Evolutionary conservation across 2,329 filamentous ascomycete species (phyloP).

Genomic region (Gremmenia infestans): DNA sequence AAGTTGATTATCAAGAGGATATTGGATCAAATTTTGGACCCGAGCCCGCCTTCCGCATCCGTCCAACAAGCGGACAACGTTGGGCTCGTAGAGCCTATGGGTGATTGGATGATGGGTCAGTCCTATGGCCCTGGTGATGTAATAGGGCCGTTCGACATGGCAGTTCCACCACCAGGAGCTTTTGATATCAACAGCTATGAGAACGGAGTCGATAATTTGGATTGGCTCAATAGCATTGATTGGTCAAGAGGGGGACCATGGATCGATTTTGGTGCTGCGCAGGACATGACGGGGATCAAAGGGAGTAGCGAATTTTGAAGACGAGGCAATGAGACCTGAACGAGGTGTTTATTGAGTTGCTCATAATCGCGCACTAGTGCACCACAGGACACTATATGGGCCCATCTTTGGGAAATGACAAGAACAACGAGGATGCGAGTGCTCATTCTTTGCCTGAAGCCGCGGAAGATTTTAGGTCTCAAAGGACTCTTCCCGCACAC

Average conservation of each 20-base stretch:
- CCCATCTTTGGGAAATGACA: too few relatives aligned
- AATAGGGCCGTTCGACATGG: slow-evolving; percentile 10
- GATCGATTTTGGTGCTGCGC: slow-evolving; percentile 23
- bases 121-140: background rate
- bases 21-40: slow-evolving; percentile 45
- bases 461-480: too few relatives aligned
- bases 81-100: background rate
- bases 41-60: slow-evolving; percentile 16
- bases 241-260: slow-evolving; percentile 27
- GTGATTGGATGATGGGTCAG: background rate
- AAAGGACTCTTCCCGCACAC: too few relatives aligned
- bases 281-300: slow-evolving; percentile 4
- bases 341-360: too few relatives aligned
- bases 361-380: too few relatives aligned
- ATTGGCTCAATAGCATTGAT: slow-evolving; percentile 30
- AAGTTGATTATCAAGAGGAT: slow-evolving; percentile 46
- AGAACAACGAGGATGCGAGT: too few relatives aligned
- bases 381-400: too few relatives aligned
- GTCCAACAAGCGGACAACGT: slow-evolving; percentile 1
- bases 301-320: background rate
- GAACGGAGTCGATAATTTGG: slow-evolving; percentile 22
- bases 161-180: slow-evolving; percentile 7
- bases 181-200: slow-evolving; percentile 20
- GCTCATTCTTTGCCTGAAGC: too few relatives aligned
- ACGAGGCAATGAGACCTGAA: background rate